These are phyloP conservation scores for Mycogone perniciosa DNA, from an alignment of 2,329 filamentous ascomycete species.

Conservation along the genomic window DNA sequence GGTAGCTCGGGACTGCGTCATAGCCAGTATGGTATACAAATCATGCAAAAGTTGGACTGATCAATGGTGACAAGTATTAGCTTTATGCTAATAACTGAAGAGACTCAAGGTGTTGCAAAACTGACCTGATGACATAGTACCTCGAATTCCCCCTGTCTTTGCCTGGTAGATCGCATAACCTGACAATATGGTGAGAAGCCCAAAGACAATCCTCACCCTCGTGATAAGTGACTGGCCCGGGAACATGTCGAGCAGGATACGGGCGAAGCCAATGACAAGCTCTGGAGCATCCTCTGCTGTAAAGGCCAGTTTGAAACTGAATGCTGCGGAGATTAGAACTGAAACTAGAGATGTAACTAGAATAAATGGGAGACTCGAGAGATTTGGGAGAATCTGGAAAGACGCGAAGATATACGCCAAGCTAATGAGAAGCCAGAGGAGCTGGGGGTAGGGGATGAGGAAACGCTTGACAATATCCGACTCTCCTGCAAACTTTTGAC, in stretches of 20 bases:
- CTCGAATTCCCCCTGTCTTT: conserved; percentile 21
- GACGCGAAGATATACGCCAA: conserved; percentile 60
- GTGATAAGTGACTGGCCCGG: conserved; percentile 40
- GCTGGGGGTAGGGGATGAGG: conserved; percentile 53
- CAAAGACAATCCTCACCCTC: conserved; percentile 45
- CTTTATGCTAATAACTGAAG: neutral
- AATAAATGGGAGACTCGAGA: conserved; percentile 36
- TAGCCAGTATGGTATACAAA: conserved; percentile 68
- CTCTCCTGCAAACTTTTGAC: conserved; percentile 89
- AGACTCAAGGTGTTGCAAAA: neutral
- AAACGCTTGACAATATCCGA: conserved; percentile 76
- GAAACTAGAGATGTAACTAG: conserved; percentile 36
- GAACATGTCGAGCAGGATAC: conserved; percentile 33
- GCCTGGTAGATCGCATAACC: conserved; percentile 35
- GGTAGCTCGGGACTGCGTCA: conserved; percentile 78
- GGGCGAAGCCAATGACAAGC: conserved; percentile 50
- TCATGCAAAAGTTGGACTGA: conserved; percentile 53
- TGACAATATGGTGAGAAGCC: conserved; percentile 36
- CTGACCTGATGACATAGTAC: conserved; percentile 25
- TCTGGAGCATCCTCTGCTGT: conserved; percentile 85
- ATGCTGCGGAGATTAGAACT: conserved; percentile 46
- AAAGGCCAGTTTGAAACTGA: conserved; percentile 86
- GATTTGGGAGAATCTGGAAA: conserved; percentile 36
- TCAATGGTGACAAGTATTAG: conserved; percentile 11
- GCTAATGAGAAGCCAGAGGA: conserved; percentile 70